Base-by-base conservation (phyloP, 2,329 filamentous ascomycete species). In the Trichophyton benhamiae region DNA sequence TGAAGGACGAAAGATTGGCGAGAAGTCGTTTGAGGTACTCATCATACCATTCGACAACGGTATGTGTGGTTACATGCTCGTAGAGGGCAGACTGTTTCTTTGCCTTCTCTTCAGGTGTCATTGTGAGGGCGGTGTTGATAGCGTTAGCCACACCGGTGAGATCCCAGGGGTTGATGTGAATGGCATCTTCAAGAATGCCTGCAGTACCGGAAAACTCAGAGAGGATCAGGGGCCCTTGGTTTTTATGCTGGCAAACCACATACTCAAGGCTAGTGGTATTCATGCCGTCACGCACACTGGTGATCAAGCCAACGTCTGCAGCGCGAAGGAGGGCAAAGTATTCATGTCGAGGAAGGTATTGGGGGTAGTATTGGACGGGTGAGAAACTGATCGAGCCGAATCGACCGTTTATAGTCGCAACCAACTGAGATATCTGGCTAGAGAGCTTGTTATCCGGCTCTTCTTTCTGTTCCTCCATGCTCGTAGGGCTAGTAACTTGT, bases 141-240 rank as follows among this genome's bases (percentile, higher is more conserved):
- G 90, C 85, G 59, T 87, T 83, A 3, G 91, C 91, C 13, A 96
- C 91, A 41, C 88, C 89, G 27, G 82, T 84, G 60, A 92, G 81
- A 71, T 96, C 91, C 90, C 91, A 97, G 1, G 92, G 92, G 75
- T 97, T 97, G 78, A 97, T 96, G 74, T 95, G 90, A 64, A 96
- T 91, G 36, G 92, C 92, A 69, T 88, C 87, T 64, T 83, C 83
- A 42, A 97, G 81, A 61, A 87, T 94, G 60, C 89, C 89, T 36
- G 92, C 91, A 0, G 92, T 96, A 62, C 92, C 92, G 65, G 91
- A 96, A 74, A 97, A 97, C 73, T 97, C 92, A 13, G 94, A 97
- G 25, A 97, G 83, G 66, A 97, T 96, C 55, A 97, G 79, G 1
- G 91, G 92, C 0, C 91, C 89, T 67, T 91, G 85, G 61, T 86